Evolutionary conservation across 2,329 filamentous ascomycete genomes (phyloP), one percentile per base, ranked within the genome.

Genomic region (Parastagonospora nodorum): DNA sequence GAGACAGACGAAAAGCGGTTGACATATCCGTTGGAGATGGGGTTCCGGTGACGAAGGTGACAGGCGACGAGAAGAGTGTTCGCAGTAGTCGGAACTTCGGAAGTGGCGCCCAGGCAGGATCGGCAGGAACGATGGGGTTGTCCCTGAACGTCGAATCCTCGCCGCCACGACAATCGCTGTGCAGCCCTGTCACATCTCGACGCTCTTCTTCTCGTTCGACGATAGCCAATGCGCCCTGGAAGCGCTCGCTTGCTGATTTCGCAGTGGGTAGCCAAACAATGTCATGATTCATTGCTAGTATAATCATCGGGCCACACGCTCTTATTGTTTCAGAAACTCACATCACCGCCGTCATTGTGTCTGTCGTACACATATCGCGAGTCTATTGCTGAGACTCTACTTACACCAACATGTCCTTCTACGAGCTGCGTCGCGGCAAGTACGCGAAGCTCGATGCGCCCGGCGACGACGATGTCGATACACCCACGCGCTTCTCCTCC

Each of bases 341-440:
- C 41, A 24, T 31, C 29, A 35, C 14, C 31, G 30, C 16, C 24
- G 19, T 43, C 12, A 42, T 16, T 16, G 40, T 35, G 30, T 43
- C n/a, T 11, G 16, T 10, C 12, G 9, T 14, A 47, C n/a, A 9
- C 28, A 9, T n/a, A 29, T 28, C 19, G 14, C 24, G 12, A 19
- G 27, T 39, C n/a, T 27, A 32, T 31, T 32, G 5, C 15, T 15
- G 14, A 40, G 27, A 27, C 15, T 36, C 14, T 24, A 15, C 5
- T 5, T 10, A 41, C 12, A 24, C n/a, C 42, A 51, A 40, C 7
- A 71, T 72, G 67, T 47, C 68, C 33, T 57, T 50, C 24, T 63
- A 71, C 58, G 65, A 74, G 53, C 58, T 73, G 48, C 70, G 71
- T 27, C 60, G 70, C 42, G 72, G 72, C 62, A 73, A 71, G 52